Conservation (phyloP, 768 basidiomycete species). For the Leccinum truebloodii region DNA sequence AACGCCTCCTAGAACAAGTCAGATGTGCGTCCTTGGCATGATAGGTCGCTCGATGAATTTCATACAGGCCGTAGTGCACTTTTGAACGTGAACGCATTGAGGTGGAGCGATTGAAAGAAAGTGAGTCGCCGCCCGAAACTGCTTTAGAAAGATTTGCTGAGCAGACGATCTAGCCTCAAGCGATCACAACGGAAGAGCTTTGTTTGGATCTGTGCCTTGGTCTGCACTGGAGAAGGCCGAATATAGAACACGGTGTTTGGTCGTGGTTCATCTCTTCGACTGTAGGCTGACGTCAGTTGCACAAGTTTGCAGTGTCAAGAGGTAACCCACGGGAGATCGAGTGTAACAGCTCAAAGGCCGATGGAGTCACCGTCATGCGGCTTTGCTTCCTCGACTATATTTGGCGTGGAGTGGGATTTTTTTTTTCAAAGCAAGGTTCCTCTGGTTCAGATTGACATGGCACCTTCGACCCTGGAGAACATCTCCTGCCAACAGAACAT, state of each 20-base stretch:
- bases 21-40: neutral
- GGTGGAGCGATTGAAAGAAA: neutral
- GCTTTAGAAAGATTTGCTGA: neutral
- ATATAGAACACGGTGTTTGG: neutral
- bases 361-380: slow-evolving; percentile 9
- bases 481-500: neutral
- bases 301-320: neutral
- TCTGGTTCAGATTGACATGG: neutral
- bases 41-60: neutral
- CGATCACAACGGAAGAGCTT: neutral
- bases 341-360: neutral
- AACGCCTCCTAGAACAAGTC: neutral
- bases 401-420: neutral
- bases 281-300: neutral
- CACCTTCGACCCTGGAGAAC: neutral
- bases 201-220: neutral
- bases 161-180: neutral
- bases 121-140: neutral
- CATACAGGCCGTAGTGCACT: neutral
- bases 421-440: neutral
- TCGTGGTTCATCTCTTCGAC: neutral
- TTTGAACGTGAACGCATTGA: neutral
- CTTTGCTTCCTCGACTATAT: neutral
- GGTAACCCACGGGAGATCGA: neutral
- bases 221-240: neutral